Evolutionary conservation across 2,329 filamentous ascomycete species (phyloP).

Genomic region (Hymenoscyphus scutula): DNA sequence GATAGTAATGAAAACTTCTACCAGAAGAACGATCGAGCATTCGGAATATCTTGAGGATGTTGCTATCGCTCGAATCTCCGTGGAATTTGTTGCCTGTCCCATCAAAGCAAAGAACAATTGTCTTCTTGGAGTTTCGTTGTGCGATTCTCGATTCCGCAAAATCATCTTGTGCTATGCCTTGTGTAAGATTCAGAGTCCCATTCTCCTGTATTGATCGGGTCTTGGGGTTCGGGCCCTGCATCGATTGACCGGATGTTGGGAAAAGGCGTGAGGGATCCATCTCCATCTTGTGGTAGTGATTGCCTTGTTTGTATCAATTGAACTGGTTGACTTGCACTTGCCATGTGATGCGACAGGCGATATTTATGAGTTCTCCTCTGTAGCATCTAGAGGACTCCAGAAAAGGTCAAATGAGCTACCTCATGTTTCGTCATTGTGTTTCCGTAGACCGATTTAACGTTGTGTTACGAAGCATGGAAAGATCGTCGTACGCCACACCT

Average conservation of each 20-base stretch:
- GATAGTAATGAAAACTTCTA: slow-evolving; percentile 16
- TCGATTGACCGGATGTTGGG: background rate
- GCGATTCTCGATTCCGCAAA: background rate
- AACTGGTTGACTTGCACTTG: background rate
- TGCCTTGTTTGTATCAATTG: background rate
- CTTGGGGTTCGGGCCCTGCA: background rate
- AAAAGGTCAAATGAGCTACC: background rate
- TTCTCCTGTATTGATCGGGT: background rate
- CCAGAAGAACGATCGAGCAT: slow-evolving; percentile 16
- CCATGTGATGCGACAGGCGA: background rate
- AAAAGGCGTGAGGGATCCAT: background rate
- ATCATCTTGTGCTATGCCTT: background rate
- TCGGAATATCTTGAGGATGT: slow-evolving; percentile 20
- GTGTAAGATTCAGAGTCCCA: background rate
- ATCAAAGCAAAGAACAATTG: slow-evolving; percentile 19
- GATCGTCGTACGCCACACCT: background rate
- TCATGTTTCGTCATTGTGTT: background rate
- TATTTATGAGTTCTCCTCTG: background rate
- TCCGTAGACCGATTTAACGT: background rate
- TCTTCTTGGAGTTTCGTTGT: background rate
- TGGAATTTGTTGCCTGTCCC: slow-evolving; percentile 19
- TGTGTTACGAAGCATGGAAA: background rate
- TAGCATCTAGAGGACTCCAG: background rate
- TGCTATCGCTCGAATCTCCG: slow-evolving; percentile 17
- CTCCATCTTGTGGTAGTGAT: background rate